phyloP scores from a whole-genome alignment of 805 yeast species.

The Teunomyces atbi region DNA sequence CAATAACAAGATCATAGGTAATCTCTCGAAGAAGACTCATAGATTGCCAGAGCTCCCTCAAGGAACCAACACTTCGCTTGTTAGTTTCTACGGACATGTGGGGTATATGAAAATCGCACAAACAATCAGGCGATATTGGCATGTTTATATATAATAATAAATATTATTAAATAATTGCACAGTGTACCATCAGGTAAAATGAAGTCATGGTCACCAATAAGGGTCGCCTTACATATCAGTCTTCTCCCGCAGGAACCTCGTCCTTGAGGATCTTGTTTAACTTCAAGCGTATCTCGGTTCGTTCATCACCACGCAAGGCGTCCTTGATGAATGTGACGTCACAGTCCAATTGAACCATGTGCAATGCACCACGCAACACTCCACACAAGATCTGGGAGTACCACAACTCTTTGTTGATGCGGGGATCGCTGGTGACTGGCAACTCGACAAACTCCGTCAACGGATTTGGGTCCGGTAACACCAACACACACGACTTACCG shows the following conservation, averaged over 20 bases:
- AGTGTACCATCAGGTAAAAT: background rate
- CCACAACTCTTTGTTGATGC: conserved; percentile 75
- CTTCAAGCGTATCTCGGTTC: conserved; percentile 75
- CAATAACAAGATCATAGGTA: conserved; percentile 29
- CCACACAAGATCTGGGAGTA: conserved; percentile 90
- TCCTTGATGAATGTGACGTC: conserved; percentile 81
- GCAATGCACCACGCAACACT: conserved; percentile 84
- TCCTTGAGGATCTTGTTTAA: conserved; percentile 76
- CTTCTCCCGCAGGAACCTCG: conserved; percentile 97
- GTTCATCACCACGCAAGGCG: conserved; percentile 74
- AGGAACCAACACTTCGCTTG: background rate
- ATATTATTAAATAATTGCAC: background rate
- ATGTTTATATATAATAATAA: background rate
- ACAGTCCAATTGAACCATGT: conserved; percentile 93
- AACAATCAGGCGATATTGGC: background rate
- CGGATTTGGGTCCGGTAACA: conserved; percentile 76
- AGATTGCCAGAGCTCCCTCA: background rate
- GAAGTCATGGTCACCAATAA: no score
- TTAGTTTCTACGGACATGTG: conserved; percentile 1
- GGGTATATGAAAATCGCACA: background rate
- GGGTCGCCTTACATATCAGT: conserved; percentile 32
- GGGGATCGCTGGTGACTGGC: conserved; percentile 65
- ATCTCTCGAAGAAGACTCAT: background rate
- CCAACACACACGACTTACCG: conserved; percentile 68
- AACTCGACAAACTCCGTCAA: conserved; percentile 93